A percentile compares a stretch with the other conserved stretches of the same genome.
These are phyloP conservation scores for Ceratobasidium sp. DNA, from an alignment of 1,284 basidiomycete species.

Conservation along the genomic window DNA sequence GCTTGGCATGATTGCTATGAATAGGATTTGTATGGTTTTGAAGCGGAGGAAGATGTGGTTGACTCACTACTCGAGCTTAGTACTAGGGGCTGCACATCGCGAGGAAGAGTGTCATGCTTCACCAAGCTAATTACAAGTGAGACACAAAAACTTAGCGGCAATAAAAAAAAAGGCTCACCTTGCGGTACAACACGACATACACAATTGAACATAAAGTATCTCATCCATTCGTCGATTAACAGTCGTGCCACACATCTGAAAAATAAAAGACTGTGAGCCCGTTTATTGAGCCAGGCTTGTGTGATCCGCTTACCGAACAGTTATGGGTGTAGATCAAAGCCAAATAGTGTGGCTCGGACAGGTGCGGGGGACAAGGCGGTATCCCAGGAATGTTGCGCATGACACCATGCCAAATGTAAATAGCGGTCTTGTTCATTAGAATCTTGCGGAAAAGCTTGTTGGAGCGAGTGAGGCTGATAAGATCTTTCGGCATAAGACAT, in stretches of 20 bases:
- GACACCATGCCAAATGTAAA: slow-evolving; percentile 50
- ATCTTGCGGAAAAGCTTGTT: slow-evolving; percentile 51
- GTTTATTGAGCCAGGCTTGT: too few relatives aligned
- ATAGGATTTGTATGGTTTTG: too few relatives aligned
- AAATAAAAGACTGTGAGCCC: background rate
- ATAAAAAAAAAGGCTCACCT: background rate
- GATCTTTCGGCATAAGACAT: slow-evolving; percentile 52
- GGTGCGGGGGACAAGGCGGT: slow-evolving; percentile 51
- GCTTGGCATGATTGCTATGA: background rate
- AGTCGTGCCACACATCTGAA: slow-evolving; percentile 2
- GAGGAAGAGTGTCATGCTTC: background rate
- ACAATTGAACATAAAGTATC: background rate
- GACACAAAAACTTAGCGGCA: background rate
- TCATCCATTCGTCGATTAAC: background rate
- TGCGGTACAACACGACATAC: background rate
- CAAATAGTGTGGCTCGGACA: slow-evolving; percentile 52
- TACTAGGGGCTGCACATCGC: background rate
- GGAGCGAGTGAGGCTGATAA: slow-evolving; percentile 54
- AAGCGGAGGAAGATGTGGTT: background rate
- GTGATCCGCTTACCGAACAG: slow-evolving; percentile 21
- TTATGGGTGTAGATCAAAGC: slow-evolving; percentile 51
- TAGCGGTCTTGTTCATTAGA: slow-evolving; percentile 48
- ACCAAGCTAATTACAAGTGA: background rate
- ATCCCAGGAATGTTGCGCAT: slow-evolving; percentile 43
- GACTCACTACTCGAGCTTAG: slow-evolving; percentile 16